Evolutionary conservation across 129 eudicot species (phyloP).

Genomic region (Dittrichia graveolens): DNA sequence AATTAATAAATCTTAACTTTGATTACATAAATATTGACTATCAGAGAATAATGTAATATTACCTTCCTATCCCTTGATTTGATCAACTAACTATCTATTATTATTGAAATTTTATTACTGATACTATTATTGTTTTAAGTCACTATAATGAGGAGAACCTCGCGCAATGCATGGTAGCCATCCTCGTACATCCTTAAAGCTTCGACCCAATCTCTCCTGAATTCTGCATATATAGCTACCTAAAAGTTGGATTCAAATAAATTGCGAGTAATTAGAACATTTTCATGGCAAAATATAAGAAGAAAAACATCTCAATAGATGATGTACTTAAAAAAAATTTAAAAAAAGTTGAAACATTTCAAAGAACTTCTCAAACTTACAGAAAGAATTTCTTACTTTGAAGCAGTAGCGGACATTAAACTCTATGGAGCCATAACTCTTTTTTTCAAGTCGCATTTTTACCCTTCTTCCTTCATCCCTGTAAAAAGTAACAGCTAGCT

Average conservation of each 20-base stretch:
- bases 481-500: conserved; percentile 71
- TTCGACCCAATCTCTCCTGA: conserved; percentile 94
- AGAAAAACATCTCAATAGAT: not conserved
- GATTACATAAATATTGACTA: not conserved
- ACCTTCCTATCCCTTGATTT: conserved; percentile 2
- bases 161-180: conserved; percentile 87
- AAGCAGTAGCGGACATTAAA: conserved; percentile 77
- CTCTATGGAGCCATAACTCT: conserved; percentile 59
- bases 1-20: conserved; percentile 3
- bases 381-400: conserved; percentile 56
- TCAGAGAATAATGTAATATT: not conserved
- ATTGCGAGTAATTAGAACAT: conserved; percentile 24
- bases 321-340: not conserved
- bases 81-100: not conserved
- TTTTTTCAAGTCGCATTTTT: conserved; percentile 80
- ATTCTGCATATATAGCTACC: conserved; percentile 99
- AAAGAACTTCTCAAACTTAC: conserved; percentile 5
- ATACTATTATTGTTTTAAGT: no score
- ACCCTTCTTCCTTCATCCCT: conserved; percentile 91
- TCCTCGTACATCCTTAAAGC: conserved; percentile 88
- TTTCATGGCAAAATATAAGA: not conserved
- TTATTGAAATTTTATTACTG: no score
- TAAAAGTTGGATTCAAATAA: conserved; percentile 48
- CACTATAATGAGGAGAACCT: conserved; percentile 44
- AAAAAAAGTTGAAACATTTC: not conserved